These are phyloP conservation scores for Pseudozyma tsukubaensis DNA, from an alignment of 1,284 basidiomycete species.

Conservation along the genomic window DNA sequence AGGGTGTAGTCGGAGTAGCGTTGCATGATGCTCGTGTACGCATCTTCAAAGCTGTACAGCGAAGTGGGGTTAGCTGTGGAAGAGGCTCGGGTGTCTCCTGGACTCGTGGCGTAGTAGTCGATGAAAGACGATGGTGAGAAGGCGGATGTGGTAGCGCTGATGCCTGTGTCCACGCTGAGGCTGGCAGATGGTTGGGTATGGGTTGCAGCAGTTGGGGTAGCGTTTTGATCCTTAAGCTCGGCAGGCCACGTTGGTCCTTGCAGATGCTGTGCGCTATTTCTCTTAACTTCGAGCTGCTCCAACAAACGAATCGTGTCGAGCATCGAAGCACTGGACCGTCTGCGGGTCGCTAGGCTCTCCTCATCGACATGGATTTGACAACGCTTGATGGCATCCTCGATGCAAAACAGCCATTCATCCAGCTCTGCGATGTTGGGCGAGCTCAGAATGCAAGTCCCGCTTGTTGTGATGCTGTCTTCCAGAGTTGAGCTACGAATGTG, in stretches of 20 bases:
- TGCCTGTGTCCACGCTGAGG: background rate
- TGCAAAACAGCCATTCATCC: constrained; percentile 15
- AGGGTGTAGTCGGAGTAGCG: constrained; percentile 15
- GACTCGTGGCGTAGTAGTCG: constrained; percentile 21
- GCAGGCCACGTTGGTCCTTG: background rate
- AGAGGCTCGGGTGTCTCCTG: background rate
- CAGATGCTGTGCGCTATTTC: background rate
- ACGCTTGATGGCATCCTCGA: constrained; percentile 8
- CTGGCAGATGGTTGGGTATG: constrained; percentile 4
- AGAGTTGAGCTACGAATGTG: no score
- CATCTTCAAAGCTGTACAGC: constrained; percentile 25
- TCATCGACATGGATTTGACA: background rate
- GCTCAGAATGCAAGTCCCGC: constrained; percentile 13
- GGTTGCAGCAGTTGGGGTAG: constrained; percentile 9
- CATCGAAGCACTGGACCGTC: constrained; percentile 15
- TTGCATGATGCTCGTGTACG: constrained; percentile 26
- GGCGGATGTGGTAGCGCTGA: constrained; percentile 1
- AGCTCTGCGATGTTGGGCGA: constrained; percentile 26
- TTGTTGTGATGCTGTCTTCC: background rate
- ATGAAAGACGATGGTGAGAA: constrained; percentile 21
- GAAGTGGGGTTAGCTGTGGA: background rate
- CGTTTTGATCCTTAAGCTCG: background rate
- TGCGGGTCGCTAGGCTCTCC: background rate
- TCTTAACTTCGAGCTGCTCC: constrained; percentile 15
- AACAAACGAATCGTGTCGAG: constrained; percentile 12